Evolutionary conservation across 2,329 filamentous ascomycete species (phyloP).

Genomic region (Incumbomyces lentus): DNA sequence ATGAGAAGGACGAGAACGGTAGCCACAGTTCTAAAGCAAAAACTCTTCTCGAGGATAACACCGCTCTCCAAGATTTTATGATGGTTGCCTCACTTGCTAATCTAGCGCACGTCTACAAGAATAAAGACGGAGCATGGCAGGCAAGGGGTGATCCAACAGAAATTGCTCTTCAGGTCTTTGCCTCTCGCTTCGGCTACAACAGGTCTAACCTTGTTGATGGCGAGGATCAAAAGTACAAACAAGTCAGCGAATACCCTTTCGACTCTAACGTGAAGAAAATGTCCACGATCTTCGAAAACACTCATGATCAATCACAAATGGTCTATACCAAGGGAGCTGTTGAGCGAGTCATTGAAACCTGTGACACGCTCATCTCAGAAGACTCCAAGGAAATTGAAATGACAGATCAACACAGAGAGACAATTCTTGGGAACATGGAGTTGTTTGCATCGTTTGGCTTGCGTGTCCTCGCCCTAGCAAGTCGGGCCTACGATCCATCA

Average conservation of each 20-base stretch:
- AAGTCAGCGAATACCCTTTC: conserved; percentile 61
- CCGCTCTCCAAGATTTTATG: conserved; percentile 45
- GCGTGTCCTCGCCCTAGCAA: conserved; percentile 58
- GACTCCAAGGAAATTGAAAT: conserved; percentile 40
- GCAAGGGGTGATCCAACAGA: conserved; percentile 60
- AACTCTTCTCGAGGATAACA: conserved; percentile 36
- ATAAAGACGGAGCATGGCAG: conserved; percentile 46
- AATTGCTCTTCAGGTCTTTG: conserved; percentile 66
- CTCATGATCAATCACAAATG: conserved; percentile 21
- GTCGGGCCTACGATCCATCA: conserved; percentile 35
- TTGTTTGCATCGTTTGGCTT: conserved; percentile 55
- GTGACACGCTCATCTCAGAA: conserved; percentile 41
- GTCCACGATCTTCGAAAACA: conserved; percentile 53
- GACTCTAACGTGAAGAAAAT: conserved; percentile 68
- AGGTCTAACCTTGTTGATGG: conserved; percentile 43
- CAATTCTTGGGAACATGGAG: conserved; percentile 60
- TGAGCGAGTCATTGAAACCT: conserved; percentile 56
- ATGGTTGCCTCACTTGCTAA: conserved; percentile 57
- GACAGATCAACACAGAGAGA: conserved; percentile 42
- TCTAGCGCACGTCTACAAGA: conserved; percentile 50
- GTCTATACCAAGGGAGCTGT: conserved; percentile 46
- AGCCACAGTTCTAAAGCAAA: conserved; percentile 19
- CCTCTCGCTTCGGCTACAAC: conserved; percentile 57
- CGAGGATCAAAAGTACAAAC: conserved; percentile 43
- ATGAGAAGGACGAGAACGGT: conserved; percentile 23